Evolutionary conservation across 768 basidiomycete genomes (phyloP).

Genomic region (Rubroboletus satanas): DNA sequence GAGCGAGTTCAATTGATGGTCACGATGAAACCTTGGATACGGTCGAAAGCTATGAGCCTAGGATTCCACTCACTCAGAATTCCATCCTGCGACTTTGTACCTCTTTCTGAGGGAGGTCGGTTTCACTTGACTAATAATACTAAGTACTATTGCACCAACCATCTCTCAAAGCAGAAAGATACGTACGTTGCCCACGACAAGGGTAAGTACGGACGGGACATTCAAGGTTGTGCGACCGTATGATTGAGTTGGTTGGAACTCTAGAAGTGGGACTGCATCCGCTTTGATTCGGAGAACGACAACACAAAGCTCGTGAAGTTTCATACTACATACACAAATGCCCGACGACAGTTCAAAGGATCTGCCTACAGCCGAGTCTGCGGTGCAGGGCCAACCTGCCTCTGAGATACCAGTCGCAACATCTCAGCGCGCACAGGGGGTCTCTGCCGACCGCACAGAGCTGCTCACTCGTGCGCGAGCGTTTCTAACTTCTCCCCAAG

Average conservation of each 20-base stretch:
- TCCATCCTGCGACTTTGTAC: too few species aligned
- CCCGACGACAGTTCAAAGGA: slow-evolving; percentile 13
- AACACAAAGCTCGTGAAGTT: background rate
- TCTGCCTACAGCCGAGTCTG: background rate
- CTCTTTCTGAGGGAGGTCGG: too few species aligned
- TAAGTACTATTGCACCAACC: background rate
- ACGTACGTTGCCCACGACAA: background rate
- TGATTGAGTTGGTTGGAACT: background rate
- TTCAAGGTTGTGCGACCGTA: background rate
- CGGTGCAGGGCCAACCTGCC: background rate
- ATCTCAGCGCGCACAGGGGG: slow-evolving; percentile 1
- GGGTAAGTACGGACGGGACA: background rate
- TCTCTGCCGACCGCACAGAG: slow-evolving; percentile 34
- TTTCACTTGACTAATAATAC: background rate
- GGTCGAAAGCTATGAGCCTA: too few species aligned
- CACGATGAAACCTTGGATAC: too few species aligned
- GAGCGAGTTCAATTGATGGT: too few species aligned
- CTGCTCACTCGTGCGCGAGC: slow-evolving; percentile 53
- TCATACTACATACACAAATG: slow-evolving; percentile 7
- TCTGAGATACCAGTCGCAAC: background rate
- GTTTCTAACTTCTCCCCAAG: slow-evolving; percentile 66
- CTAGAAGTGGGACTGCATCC: background rate
- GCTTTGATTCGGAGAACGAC: background rate
- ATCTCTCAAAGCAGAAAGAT: background rate
- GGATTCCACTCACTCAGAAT: too few species aligned